Evolutionary conservation across 176 grass and related monocot species (phyloP), one percentile per base, ranked within the genome.

Genomic region (Tillandsia leiboldiana): DNA sequence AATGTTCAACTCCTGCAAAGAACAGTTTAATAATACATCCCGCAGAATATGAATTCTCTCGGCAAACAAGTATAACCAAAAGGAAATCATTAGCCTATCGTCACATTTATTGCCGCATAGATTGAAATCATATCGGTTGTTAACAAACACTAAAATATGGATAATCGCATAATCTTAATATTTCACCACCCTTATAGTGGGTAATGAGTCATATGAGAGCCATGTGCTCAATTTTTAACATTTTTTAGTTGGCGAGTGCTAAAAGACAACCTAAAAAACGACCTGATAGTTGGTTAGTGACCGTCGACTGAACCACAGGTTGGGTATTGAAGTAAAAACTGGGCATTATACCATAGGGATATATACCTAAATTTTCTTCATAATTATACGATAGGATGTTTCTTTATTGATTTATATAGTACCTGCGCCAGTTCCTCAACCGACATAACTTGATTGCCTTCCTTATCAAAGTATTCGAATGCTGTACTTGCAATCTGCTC

Each of bases 351-450:
- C 10, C 15, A 54, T 33, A 54, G 63, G 7, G 8, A 23, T 58
- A 57, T 20, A 12, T 48, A 49, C 18, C 18, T 22, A 71, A 7
- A 11, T 65, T 22, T 11, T 20, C 49, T 8, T 4, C 10, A 70
- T 29, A 29, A 11, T 52, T 26, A 42, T 42, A 42, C 33, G 33
- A 0, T 4, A 42, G 5, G 4, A 42, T 42, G 33, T 8, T 42
- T 42, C 33, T 42, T 42, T 42, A 50, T 7, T 62, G 22, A 70
- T 63, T 9, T 65, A 18, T 66, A 64, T 66, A 64, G 33, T 86
- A 99, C 94, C 86, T 90, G 89, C 61, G 90, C 89, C 73, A 99
- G 72, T 70, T 99, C 89, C 85, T 93, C 90, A 10, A 90, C 80
- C 3, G 84, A 90, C 76, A 99, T 93, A 33, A 84, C 77, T 47